Conservation (phyloP, 2,329 filamentous ascomycete genomes). For the Neonectria coccinea region DNA sequence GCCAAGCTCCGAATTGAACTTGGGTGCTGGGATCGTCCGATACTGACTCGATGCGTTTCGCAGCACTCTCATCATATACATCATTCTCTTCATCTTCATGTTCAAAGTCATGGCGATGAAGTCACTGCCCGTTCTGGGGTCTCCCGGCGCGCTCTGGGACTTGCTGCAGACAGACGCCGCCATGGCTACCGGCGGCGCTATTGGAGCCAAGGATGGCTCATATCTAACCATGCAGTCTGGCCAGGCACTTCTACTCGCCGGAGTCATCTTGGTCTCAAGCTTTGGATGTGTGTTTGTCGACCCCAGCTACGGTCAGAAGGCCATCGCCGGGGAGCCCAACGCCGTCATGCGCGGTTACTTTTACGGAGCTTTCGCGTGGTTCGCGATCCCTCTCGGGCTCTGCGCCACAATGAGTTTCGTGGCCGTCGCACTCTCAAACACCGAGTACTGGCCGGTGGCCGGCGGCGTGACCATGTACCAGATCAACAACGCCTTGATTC, state of each 20-base stretch:
- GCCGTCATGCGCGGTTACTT: conserved; percentile 90
- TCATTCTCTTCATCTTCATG: conserved; percentile 5
- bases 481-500: conserved; percentile 82
- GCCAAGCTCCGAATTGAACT: not conserved
- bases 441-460: conserved; percentile 11
- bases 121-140: conserved; percentile 2
- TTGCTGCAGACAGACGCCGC: conserved; percentile 3
- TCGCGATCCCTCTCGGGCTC: conserved; percentile 88
- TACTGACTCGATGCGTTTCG: not conserved
- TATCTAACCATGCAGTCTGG: not conserved
- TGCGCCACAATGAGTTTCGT: conserved; percentile 81
- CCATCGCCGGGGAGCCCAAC: conserved; percentile 85
- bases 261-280: not conserved
- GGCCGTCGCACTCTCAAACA: conserved; percentile 64
- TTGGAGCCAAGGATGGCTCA: conserved; percentile 2
- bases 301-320: conserved; percentile 92
- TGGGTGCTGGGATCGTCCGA: conserved; percentile 1
- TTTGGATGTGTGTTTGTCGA: conserved; percentile 60
- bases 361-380: conserved; percentile 86
- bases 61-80: conserved; percentile 1
- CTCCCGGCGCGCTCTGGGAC: conserved; percentile 2
- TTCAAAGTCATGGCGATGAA: conserved; percentile 3
- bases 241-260: not conserved
- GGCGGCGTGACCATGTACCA: conserved; percentile 50
- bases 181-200: conserved; percentile 1